Evolutionary conservation across 371 early-diverging fungal genomes (phyloP).

Genomic region (Circinella minor): DNA sequence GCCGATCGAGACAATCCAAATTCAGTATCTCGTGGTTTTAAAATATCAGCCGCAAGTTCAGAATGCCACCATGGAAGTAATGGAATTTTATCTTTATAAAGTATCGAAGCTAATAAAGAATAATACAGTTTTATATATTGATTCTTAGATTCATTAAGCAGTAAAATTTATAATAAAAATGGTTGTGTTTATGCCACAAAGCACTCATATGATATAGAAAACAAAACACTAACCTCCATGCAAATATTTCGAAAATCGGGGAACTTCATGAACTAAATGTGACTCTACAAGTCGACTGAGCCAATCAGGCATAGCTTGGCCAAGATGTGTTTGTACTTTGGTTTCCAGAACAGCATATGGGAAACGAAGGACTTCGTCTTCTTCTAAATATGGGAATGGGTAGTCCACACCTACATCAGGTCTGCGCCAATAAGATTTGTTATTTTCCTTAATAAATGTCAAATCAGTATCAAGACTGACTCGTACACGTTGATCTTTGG

Average conservation of each 20-base stretch:
- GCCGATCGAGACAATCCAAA: slow-evolving; percentile 31
- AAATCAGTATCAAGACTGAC: slow-evolving; percentile 94
- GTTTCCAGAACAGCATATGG: slow-evolving; percentile 36
- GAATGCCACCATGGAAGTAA: slow-evolving; percentile 40
- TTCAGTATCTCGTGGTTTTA: slow-evolving; percentile 34
- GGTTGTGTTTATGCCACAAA: background rate
- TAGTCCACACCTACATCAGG: slow-evolving; percentile 81
- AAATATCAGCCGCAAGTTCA: slow-evolving; percentile 50
- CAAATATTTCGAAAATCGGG: slow-evolving; percentile 97
- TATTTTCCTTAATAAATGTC: slow-evolving; percentile 88
- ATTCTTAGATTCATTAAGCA: background rate
- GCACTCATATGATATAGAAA: background rate
- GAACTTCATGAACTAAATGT: slow-evolving; percentile 93
- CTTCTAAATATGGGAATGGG: slow-evolving; percentile 87
- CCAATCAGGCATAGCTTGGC: slow-evolving; percentile 92
- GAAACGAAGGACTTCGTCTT: slow-evolving; percentile 47
- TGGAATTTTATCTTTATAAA: slow-evolving; percentile 25
- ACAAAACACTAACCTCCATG: slow-evolving; percentile 66
- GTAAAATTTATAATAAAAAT: too few relatives aligned
- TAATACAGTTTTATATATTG: too few relatives aligned
- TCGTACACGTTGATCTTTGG: slow-evolving; percentile 90
- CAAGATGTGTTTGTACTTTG: slow-evolving; percentile 82
- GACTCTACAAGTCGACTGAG: slow-evolving; percentile 83
- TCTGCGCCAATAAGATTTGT: slow-evolving; percentile 88
- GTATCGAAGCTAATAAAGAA: slow-evolving; percentile 32